Evolutionary conservation across 1,284 basidiomycete genomes (phyloP), one percentile per base, ranked within the genome.

Genomic region (Apiotrichum brassicae): DNA sequence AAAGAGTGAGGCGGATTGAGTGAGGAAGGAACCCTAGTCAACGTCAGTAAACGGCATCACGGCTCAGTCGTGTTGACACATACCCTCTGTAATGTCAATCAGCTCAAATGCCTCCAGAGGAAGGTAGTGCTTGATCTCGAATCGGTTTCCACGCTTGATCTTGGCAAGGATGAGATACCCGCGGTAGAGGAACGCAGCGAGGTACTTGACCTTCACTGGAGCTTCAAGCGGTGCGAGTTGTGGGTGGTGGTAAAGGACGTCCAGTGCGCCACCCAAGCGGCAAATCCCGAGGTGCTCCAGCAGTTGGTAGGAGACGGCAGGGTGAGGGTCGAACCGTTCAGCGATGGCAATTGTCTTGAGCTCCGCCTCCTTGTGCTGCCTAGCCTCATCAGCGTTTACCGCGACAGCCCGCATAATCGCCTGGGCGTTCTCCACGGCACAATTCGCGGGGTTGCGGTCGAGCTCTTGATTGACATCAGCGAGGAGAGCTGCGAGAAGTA

Each of bases 61-160:
- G 53, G 43, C 45, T 26, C 43, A 18, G 48, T 43, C 46, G 43
- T 35, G 33, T 16, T n/a, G 11, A 16, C 14, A 54, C 72, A 82
- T 79, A 69, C 84, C 82, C 44, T 83, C 82, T 35, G 78, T 79
- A 14, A 81, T 76, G 58, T 88, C 86, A n/a, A 79, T 75, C 38
- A 90, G 61, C 48, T 84, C 81, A 57, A 87, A 86, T 25, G 80
- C 80, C 44, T 77, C 76, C 36, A 94, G 74, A 34, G 83, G 80
- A 61, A 95, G 84, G 85, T 88, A 95, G 66, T 92, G 85, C 50
- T 79, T 81, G 11, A 87, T 82, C 63, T 93, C 89, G 64, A 94
- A 95, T 22, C 77, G 76, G 67, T 81, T 86, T 39, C 82, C 79
- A 72, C 87, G 90, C 58, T 79, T 76, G 44, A 91, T 83, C 74